Conservation (phyloP, 257 asterid species). For the Vinca minor region DNA sequence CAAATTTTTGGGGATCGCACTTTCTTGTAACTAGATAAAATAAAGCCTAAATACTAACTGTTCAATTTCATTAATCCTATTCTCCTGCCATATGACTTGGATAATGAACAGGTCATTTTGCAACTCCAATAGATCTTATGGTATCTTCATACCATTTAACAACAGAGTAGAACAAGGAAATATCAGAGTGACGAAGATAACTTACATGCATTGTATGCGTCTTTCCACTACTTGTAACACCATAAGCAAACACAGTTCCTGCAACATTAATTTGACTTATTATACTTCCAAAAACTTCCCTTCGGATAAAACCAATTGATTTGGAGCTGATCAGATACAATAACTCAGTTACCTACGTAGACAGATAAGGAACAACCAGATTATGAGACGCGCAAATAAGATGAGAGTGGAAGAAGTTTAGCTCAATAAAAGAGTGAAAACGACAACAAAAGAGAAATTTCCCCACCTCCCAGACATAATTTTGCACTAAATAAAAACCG, state of each 20-base stretch:
- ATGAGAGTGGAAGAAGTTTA: neutral
- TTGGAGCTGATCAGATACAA: neutral
- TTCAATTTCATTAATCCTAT: neutral
- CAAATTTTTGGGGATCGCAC: neutral
- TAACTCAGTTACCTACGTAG: too few relatives aligned
- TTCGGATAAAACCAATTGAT: neutral
- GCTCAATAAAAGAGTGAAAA: neutral
- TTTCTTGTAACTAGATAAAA: neutral
- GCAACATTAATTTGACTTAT: constrained; percentile 24
- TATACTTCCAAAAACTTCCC: neutral
- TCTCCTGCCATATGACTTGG: neutral
- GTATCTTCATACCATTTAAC: neutral
- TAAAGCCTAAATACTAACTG: neutral
- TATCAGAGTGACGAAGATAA: constrained; percentile 16
- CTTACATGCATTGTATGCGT: constrained; percentile 99
- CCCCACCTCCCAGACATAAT: neutral
- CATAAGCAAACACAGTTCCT: constrained; percentile 99
- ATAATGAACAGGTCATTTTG: neutral
- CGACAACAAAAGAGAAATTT: neutral
- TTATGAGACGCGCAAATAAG: neutral
- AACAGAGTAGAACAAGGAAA: constrained; percentile 13
- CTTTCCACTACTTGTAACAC: constrained; percentile 99
- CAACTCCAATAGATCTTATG: neutral
- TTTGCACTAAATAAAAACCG: neutral
- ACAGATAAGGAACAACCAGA: neutral